Evolutionary conservation across 768 basidiomycete species (phyloP), one percentile per base, ranked within the genome.

Genomic region (Gyrodon lividus): DNA sequence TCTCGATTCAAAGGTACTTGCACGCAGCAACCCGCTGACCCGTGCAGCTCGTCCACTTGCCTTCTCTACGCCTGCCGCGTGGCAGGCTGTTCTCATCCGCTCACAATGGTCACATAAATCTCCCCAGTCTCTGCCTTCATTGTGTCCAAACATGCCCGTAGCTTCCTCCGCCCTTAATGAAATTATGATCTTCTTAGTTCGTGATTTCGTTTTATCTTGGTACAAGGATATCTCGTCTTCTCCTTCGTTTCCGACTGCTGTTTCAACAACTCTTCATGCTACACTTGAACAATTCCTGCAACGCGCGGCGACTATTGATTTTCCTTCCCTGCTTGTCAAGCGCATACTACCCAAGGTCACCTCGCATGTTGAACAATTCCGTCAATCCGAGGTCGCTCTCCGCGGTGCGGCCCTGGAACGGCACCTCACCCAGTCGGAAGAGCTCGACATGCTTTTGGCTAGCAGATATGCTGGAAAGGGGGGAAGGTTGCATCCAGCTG

Each of bases 1-100:
- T 45, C 73, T 89, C 52, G 89, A 90, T 64, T 64, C 74, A 7
- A 76, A 64, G 28, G 57, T 63, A 22, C 61, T 70, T 24, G 57
- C 56, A 1, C 51, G 57, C 10, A 57, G 49, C n/a, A 72, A 75
- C 37, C 69, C 69, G 38, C 72, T 85, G n/a, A 68, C 70, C 9
- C 70, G 73, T 50, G 82, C 86, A 0, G 84, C 90, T 16, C 80
- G 83, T 31, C 90, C 90, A 0, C 77, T 94, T 43, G 79, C 82
- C 3, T 96, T 97, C 74, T 91, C 92, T 4, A 92, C 92, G 3
- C 91, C 92, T 22, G 92, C 94, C 50, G 94, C 93, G 28, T 97
- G 94, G 94, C 90, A 94, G 62, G 92, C 87, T 0, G 88, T 92
- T 42, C 75, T 90, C 45, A 92, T 82, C 40, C 83, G 93, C 28